Evolutionary conservation across 306 rosid species (phyloP), one percentile per base, ranked within the genome.

Genomic region (Erythrophleum fordii): DNA sequence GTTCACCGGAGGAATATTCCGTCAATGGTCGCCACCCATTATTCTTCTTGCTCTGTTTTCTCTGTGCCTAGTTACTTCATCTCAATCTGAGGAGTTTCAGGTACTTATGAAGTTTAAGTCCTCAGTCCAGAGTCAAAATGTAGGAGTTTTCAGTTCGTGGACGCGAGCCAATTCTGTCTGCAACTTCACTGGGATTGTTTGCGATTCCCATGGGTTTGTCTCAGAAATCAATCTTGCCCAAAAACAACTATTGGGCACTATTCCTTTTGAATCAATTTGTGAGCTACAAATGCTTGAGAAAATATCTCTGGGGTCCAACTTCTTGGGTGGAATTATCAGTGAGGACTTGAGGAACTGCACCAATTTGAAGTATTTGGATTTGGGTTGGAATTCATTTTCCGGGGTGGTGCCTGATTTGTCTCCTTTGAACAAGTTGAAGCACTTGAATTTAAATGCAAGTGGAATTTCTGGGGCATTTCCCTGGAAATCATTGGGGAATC

Each of bases 401-500:
- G 97, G 97, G 0, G 17, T 49, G 75, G 86, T 92, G 0, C 97
- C 98, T 31, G 97, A 88, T 31, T 88, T 94, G 87, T 88, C 97
- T 37, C 42, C 84, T 75, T 66, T 94, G 61, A 41, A 45, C 61
- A 80, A 76, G 58, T 76, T 94, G 42, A 65, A 81, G 46, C 81
- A 67, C 77, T 79, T 94, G 91, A 91, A 42, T 56, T 72, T 94
- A 34, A 94, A 89, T 53, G 72, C 39, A 6, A 92, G 87, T 46
- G 89, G 90, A 29, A 73, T 92, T 81, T 92, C 97, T 34, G 98
- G 97, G 8, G 9, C 17, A 1, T 94, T 94, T 84, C 98, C 98
- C 29, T 94, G 98, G 98, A 89, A 85, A 73, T 92, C 98, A 44
- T 79, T 94, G 60, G 86, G 73, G 44, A 89, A 92, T 80, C 85